Base-by-base conservation (phyloP, 2,329 filamentous ascomycete genomes). In the Cladophialophora psammophila region DNA sequence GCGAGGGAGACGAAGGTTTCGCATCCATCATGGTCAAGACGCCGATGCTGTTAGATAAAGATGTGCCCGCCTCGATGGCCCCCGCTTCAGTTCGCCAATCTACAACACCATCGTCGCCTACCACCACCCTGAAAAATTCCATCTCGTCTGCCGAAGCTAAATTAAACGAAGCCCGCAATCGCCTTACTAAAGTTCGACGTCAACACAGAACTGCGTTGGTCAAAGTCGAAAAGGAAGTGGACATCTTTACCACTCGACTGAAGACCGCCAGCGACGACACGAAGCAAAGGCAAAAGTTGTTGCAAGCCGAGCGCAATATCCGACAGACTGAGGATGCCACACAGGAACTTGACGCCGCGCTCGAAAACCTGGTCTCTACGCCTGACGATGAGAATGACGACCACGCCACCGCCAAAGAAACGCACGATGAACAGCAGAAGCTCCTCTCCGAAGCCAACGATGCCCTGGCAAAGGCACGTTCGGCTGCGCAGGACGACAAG, bases 61-160 rank as follows among this genome's bases (percentile, higher is more conserved):
- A 89, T 75, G 83, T 86, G 80, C 83, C 86, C 85, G 78, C 78
- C 58, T 72, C 74, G 62, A 76, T 68, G 63, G 76, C 81, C 32
- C 76, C 81, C 18, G 80, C 85, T 32, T 80, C 85, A 52, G 81
- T 84, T 57, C 86, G 87, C 68, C 85, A 86, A 68, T 82, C 85
- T 35, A 82, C 89, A 63, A 84, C 87, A 52, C 88, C 88, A 54
- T 87, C 87, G 45, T 90, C 88, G 31, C 88, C 88, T 15, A 86
- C 84, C 13, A 89, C 88, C 15, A 90, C 88, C 1, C 79, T 90
- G 59, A 88, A 85, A 75, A 88, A 89, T 67, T 89, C 88, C 7
- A 88, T 90, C 62, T 80, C 84, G 68, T 86, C 87, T 45, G 86
- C 86, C 45, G 87, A 90, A 74, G 80, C 83, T 60, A 88, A 87